Conservation (phyloP, 345 rosid species). For the Acer campestre region DNA sequence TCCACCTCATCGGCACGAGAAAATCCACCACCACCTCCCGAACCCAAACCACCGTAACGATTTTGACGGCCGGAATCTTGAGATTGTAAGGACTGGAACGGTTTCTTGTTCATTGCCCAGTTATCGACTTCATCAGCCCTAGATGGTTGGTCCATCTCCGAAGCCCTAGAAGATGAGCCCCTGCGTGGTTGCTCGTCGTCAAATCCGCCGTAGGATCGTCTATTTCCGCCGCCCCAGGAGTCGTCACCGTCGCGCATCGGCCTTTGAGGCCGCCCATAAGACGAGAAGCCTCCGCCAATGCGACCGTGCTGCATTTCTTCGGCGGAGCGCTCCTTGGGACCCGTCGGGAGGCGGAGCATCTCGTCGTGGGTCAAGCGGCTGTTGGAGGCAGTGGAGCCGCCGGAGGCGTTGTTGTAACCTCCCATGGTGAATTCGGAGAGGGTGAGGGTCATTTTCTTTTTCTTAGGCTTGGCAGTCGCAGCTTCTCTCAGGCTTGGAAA, state of each 20-base stretch:
- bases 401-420: slow-evolving; percentile 26
- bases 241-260: slow-evolving; percentile 55
- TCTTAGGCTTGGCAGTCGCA: slow-evolving; percentile 66
- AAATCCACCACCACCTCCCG: slow-evolving; percentile 49
- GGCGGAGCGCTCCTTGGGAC: slow-evolving; percentile 88
- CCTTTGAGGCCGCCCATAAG: slow-evolving; percentile 50
- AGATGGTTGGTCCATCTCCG: slow-evolving; percentile 77
- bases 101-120: slow-evolving; percentile 77
- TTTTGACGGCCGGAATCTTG: slow-evolving; percentile 58
- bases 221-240: slow-evolving; percentile 60
- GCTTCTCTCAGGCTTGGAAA: slow-evolving; percentile 87
- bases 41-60: slow-evolving; percentile 49
- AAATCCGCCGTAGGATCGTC: slow-evolving; percentile 74
- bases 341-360: slow-evolving; percentile 83
- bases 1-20: slow-evolving; percentile 88
- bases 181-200: slow-evolving; percentile 66
- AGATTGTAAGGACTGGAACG: slow-evolving; percentile 38
- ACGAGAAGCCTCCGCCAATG: slow-evolving; percentile 81
- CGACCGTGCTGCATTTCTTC: slow-evolving; percentile 88
- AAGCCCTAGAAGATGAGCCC: slow-evolving; percentile 71
- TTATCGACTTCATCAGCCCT: slow-evolving; percentile 93
- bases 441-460: slow-evolving; percentile 75
- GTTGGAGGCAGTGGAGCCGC: slow-evolving; percentile 10
- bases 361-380: slow-evolving; percentile 73
- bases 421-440: slow-evolving; percentile 59